A percentile compares a stretch with the other conserved stretches of the same genome.
Evolutionary conservation across 257 asterid genomes (phyloP).

Genomic region (Scutellaria minor): DNA sequence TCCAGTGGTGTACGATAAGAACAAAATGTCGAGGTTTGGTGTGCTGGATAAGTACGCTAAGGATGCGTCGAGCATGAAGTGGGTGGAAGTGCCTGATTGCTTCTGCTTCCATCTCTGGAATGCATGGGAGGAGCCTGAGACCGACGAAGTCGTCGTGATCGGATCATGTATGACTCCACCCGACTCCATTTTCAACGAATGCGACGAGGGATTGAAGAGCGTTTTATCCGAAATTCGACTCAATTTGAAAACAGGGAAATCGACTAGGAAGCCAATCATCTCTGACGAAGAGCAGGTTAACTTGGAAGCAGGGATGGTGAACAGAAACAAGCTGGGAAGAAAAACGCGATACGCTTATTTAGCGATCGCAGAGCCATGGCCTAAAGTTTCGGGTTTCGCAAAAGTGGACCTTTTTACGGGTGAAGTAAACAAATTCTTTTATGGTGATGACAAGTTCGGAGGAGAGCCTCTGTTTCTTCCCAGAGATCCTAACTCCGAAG

Average conservation of each 20-base stretch:
- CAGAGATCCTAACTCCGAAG: slow-evolving; percentile 42
- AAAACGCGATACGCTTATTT: slow-evolving; percentile 77
- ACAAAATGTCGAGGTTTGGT: slow-evolving; percentile 73
- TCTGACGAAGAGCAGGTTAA: slow-evolving; percentile 70
- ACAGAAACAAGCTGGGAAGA: slow-evolving; percentile 84
- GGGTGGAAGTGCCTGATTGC: slow-evolving; percentile 90
- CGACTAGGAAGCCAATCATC: slow-evolving; percentile 64
- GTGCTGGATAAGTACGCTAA: slow-evolving; percentile 65
- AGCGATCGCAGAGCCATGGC: slow-evolving; percentile 99
- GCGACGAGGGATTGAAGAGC: slow-evolving; percentile 80
- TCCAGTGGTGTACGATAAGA: slow-evolving; percentile 79
- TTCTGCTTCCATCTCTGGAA: slow-evolving; percentile 98
- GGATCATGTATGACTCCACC: slow-evolving; percentile 99
- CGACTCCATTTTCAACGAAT: slow-evolving; percentile 92
- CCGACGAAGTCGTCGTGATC: slow-evolving; percentile 79
- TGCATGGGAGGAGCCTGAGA: slow-evolving; percentile 96
- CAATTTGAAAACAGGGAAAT: slow-evolving; percentile 72
- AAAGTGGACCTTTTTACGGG: slow-evolving; percentile 85
- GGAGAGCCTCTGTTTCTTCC: slow-evolving; percentile 97
- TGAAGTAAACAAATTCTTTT: slow-evolving; percentile 65
- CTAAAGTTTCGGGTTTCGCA: slow-evolving; percentile 94
- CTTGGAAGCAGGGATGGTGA: slow-evolving; percentile 96
- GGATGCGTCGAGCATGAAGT: slow-evolving; percentile 50
- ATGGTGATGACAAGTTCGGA: slow-evolving; percentile 81
- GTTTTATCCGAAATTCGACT: slow-evolving; percentile 88